Evolutionary conservation across 2,329 filamentous ascomycete species (phyloP), one percentile per base, ranked within the genome.

Genomic region (Trichoderma sp.): DNA sequence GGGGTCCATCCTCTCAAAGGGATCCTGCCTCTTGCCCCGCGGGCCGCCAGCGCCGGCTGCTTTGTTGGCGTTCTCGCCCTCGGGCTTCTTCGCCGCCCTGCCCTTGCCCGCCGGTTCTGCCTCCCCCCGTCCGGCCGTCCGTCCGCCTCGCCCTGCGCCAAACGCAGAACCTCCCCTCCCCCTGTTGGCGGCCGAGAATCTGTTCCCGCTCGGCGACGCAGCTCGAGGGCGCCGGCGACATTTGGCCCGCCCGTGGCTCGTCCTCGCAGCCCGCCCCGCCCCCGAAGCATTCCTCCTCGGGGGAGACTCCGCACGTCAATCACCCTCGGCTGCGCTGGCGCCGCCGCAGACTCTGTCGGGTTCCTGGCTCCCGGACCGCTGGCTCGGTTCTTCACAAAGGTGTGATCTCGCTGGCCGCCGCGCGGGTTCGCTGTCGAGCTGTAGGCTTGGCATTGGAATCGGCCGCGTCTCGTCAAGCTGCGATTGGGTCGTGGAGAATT

Each of bases 301-400:
- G 78, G 80, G 13, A 82, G 72, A 67, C 73, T 81, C 67, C 74
- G 76, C 65, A 83, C 72, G 66, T 81, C 79, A 56, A 84, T 75
- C 17, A 83, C 73, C 68, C 77, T 80, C 27, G 78, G 76, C 39
- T 70, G 70, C 15, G 72, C 71, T 17, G 68, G 52, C 50, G 63
- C 6, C n/a, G 63, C 52, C 7, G 63, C 19, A 15, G 70, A 57
- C 6, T 61, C 67, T 35, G 48, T 34, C 29, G 50, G 45, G 7
- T 32, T 48, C 34, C 54, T 39, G 22, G 35, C 70, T 54, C 63
- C 50, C 56, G 37, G 59, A 34, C 25, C 35, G 25, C 19, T 13
- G 22, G 61, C 71, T 45, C 69, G 72, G 39, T 70, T 68, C 59
- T 70, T 74, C 29, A 76, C 71, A 34, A 80, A 65, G 45, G 74